These are phyloP conservation scores for Ogataea thermomethanolica DNA, from an alignment of 805 yeast species.

Conservation along the genomic window DNA sequence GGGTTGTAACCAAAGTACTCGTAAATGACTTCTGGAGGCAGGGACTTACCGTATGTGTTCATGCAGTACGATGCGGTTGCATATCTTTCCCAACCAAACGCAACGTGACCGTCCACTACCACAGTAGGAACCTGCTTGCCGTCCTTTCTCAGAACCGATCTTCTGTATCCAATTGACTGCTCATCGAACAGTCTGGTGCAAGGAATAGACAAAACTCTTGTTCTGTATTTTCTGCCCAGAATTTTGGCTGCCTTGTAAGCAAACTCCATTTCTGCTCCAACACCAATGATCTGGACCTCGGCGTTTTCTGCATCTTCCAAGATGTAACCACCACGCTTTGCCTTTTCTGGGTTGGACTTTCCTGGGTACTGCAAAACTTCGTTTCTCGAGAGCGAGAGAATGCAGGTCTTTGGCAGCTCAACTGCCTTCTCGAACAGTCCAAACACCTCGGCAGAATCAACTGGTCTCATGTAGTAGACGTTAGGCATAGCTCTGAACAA, in stretches of 20 bases:
- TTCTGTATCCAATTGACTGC: slow-evolving; percentile 77
- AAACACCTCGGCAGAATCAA: slow-evolving; percentile 84
- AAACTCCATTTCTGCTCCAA: slow-evolving; percentile 92
- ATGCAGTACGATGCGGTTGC: slow-evolving; percentile 96
- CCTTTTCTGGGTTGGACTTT: slow-evolving; percentile 79
- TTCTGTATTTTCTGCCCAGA: slow-evolving; percentile 56
- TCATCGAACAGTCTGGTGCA: slow-evolving; percentile 85
- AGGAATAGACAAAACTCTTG: slow-evolving; percentile 86
- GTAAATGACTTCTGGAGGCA: slow-evolving; percentile 81
- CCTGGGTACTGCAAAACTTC: slow-evolving; percentile 92
- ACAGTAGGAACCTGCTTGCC: slow-evolving; percentile 72
- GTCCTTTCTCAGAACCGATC: slow-evolving; percentile 82
- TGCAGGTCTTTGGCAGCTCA: slow-evolving; percentile 54
- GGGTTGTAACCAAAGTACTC: slow-evolving; percentile 86
- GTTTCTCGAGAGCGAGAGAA: slow-evolving; percentile 79
- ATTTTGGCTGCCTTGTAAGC: slow-evolving; percentile 79
- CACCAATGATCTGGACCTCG: slow-evolving; percentile 67
- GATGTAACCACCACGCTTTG: slow-evolving; percentile 92
- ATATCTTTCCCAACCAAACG: slow-evolving; percentile 91
- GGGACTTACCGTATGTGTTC: slow-evolving; percentile 95
- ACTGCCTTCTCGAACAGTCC: slow-evolving; percentile 74
- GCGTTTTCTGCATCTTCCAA: slow-evolving; percentile 57
- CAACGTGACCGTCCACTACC: slow-evolving; percentile 89
- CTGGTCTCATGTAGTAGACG: slow-evolving; percentile 85
- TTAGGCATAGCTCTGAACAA: slow-evolving; percentile 78